Evolutionary conservation across 805 yeast genomes (phyloP).

Genomic region (Blastobotrys robertii): DNA sequence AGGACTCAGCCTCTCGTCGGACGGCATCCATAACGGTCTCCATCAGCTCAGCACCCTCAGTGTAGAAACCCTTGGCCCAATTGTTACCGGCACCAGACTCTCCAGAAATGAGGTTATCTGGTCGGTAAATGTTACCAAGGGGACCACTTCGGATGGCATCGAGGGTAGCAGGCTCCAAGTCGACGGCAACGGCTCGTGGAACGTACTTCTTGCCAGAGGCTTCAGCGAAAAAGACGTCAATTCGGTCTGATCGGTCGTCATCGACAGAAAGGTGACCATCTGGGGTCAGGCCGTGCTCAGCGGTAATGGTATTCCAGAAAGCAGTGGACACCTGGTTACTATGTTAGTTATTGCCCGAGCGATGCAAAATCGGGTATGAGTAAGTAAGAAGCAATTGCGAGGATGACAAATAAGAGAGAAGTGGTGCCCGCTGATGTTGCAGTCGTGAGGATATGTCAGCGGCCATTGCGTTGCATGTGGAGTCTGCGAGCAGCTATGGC

Average conservation of each 20-base stretch:
- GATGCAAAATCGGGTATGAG: too few relatives aligned
- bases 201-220: constrained; percentile 83
- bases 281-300: constrained; percentile 28
- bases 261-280: constrained; percentile 17
- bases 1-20: constrained; percentile 88
- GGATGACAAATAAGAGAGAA: too few relatives aligned
- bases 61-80: constrained; percentile 96
- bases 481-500: too few relatives aligned
- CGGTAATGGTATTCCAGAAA: constrained; percentile 30
- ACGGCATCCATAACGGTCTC: constrained; percentile 84
- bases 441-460: too few relatives aligned
- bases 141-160: constrained; percentile 72
- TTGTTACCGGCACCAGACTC: constrained; percentile 92
- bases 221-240: constrained; percentile 81
- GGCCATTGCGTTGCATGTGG: too few relatives aligned
- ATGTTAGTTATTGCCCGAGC: too few relatives aligned
- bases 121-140: constrained; percentile 83
- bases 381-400: too few relatives aligned
- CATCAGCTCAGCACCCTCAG: constrained; percentile 91
- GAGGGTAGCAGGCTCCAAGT: constrained; percentile 90
- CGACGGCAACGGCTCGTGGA: constrained; percentile 87
- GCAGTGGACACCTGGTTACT: constrained; percentile 34
- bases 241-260: constrained; percentile 33
- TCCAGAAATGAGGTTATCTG: constrained; percentile 83
- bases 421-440: too few relatives aligned